These are phyloP conservation scores for Babesia bovis DNA, from an alignment of 169 alveolate species.

Conservation along the genomic window DNA sequence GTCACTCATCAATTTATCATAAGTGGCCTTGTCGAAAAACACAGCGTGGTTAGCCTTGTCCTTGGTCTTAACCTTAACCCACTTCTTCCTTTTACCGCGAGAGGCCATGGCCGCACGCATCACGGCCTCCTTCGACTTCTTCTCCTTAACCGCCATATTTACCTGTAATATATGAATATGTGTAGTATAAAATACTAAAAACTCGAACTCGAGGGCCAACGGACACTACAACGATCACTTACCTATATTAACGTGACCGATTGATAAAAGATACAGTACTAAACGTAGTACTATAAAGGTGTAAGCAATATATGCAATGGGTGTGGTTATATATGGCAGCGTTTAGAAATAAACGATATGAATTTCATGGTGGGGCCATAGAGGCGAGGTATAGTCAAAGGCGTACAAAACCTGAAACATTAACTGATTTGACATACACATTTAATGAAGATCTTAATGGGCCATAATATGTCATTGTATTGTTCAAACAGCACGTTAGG, in stretches of 20 bases:
- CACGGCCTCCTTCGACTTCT: constrained; percentile 72
- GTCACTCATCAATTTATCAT: constrained; percentile 87
- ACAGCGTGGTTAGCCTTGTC: constrained; percentile 95
- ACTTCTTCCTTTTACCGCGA: constrained; percentile 79
- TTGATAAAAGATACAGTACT: background rate
- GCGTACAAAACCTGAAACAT: no score
- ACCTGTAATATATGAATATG: background rate
- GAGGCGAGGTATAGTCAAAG: no score
- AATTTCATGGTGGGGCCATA: no score
- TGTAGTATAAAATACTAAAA: no score
- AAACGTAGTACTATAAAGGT: no score
- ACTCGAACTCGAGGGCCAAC: background rate
- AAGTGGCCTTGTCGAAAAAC: constrained; percentile 89
- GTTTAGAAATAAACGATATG: no score
- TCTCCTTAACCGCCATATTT: constrained; percentile 69
- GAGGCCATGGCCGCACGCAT: constrained; percentile 73
- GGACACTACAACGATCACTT: background rate
- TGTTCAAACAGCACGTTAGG: no score
- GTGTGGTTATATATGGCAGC: no score
- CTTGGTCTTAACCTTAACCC: constrained; percentile 89
- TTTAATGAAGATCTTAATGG: no score
- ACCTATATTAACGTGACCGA: background rate
- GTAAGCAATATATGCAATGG: no score
- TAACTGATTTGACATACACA: no score
- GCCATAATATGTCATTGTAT: no score